These are phyloP conservation scores for Aspergillus ibericus DNA, from an alignment of 2,329 filamentous ascomycete genomes.

Conservation along the genomic window DNA sequence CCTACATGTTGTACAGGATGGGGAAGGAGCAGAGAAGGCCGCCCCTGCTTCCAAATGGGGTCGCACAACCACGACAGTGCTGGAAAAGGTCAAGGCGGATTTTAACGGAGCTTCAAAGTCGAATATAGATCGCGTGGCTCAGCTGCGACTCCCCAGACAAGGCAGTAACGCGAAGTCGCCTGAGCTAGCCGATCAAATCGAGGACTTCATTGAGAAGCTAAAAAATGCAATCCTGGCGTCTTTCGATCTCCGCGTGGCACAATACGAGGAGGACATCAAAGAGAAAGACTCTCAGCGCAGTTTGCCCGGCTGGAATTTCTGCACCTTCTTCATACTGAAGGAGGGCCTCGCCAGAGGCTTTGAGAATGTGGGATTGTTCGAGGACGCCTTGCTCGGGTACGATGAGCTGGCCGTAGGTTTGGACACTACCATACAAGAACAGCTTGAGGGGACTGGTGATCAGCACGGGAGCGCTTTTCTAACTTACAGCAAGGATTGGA, in stretches of 20 bases:
- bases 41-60: slow-evolving; percentile 71
- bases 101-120: slow-evolving; percentile 80
- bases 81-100: slow-evolving; percentile 87
- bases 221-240: slow-evolving; percentile 84
- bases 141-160: slow-evolving; percentile 69
- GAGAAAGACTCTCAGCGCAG: slow-evolving; percentile 86
- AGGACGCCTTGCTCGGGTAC: slow-evolving; percentile 92
- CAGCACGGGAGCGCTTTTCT: slow-evolving; percentile 73
- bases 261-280: slow-evolving; percentile 96
- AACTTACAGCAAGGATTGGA: slow-evolving; percentile 71
- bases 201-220: slow-evolving; percentile 79
- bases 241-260: slow-evolving; percentile 84
- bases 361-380: slow-evolving; percentile 91
- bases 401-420: slow-evolving; percentile 89
- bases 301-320: slow-evolving; percentile 97
- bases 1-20: slow-evolving; percentile 87
- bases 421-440: slow-evolving; percentile 77
- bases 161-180: slow-evolving; percentile 63
- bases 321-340: slow-evolving; percentile 97
- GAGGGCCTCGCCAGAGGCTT: slow-evolving; percentile 92
- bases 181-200: slow-evolving; percentile 79
- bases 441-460: slow-evolving; percentile 60
- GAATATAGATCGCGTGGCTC: slow-evolving; percentile 73
- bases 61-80: slow-evolving; percentile 72
- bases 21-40: slow-evolving; percentile 64